Evolutionary conservation across 2,329 filamentous ascomycete species (phyloP), one percentile per base, ranked within the genome.

Genomic region (Colletotrichum higginsianum): DNA sequence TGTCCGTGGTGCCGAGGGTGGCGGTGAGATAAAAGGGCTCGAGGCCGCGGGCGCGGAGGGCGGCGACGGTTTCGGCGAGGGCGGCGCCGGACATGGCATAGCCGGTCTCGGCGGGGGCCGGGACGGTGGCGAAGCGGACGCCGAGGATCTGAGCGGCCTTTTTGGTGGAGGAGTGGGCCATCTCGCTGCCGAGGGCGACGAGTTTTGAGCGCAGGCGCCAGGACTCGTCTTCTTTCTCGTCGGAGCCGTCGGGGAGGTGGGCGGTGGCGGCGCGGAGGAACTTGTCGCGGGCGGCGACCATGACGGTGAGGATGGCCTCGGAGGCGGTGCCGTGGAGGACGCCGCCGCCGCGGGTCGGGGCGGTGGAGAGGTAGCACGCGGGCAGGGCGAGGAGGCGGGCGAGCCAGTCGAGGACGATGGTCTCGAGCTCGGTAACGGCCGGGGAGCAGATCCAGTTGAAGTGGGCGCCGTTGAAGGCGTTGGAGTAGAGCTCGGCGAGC

Each of bases 381-480:
- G 96, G 95, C 30, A 98, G 85, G 1, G 84, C 90, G 15, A 98
- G 82, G 11, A 94, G 87, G 80, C 92, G 90, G 18, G 92, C 94
- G 4, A 98, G 84, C 95, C 96, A 98, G 82, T 98, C 96, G 80
- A 98, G 88, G 53, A 98, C 92, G 30, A 98, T 88, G 0, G 95
- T 98, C 86, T 98, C 96, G 58, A 98, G 88, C 84, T 98, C 96
- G 0, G 96, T 98, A 21, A 96, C 92, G 8, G 93, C 95, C 0
- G 96, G 96, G 7, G 92, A 95, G 83, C 96, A 98, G 74, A 98
- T 91, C 96, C 96, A 98, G 83, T 98, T 98, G 87, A 98, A 98
- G 49, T 94, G 94, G 1, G 96, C 94, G 18, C 94, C 94, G 15
- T 91, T 96, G 83, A 98, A 95, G 8, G 94, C 93, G 6, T 94